A percentile compares a stretch with the other conserved stretches of the same genome.
Evolutionary conservation across 352 stramenopile species (phyloP).

Genomic region (Globisporangium viniferum): DNA sequence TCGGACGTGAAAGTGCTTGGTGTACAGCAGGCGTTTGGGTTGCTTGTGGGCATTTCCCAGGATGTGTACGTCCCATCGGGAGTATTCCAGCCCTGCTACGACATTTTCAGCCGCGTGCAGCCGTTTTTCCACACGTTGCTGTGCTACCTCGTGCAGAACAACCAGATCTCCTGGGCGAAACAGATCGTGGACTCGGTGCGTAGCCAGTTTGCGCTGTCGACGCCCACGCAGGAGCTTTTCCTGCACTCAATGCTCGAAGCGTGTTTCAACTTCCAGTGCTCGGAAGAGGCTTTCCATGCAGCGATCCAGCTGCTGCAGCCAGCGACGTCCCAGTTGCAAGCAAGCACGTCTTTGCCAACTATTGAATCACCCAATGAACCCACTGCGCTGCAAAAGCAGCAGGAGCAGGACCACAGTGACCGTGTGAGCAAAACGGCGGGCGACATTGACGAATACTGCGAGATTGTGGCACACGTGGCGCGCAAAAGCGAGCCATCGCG

Average conservation of each 20-base stretch:
- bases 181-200: slow-evolving; percentile 46
- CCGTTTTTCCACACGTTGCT: slow-evolving; percentile 78
- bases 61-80: slow-evolving; percentile 78
- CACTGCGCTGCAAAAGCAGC: neutral
- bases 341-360: neutral
- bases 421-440: slow-evolving; percentile 5
- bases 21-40: slow-evolving; percentile 57
- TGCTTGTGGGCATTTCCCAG: slow-evolving; percentile 75
- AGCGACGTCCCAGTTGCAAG: neutral
- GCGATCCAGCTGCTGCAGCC: slow-evolving; percentile 56
- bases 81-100: slow-evolving; percentile 58
- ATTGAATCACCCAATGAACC: neutral
- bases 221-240: slow-evolving; percentile 75
- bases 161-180: slow-evolving; percentile 55
- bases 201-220: slow-evolving; percentile 55
- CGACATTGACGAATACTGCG: slow-evolving; percentile 78
- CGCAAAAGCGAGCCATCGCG: slow-evolving; percentile 83
- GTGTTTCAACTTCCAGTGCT: slow-evolving; percentile 47
- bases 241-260: slow-evolving; percentile 77
- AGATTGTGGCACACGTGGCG: slow-evolving; percentile 80
- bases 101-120: slow-evolving; percentile 75
- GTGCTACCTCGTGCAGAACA: slow-evolving; percentile 62
- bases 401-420: neutral
- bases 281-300: slow-evolving; percentile 34
- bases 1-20: slow-evolving; percentile 70